Conservation (phyloP, 2,329 filamentous ascomycete genomes). For the Trichoderma semiorbis region DNA sequence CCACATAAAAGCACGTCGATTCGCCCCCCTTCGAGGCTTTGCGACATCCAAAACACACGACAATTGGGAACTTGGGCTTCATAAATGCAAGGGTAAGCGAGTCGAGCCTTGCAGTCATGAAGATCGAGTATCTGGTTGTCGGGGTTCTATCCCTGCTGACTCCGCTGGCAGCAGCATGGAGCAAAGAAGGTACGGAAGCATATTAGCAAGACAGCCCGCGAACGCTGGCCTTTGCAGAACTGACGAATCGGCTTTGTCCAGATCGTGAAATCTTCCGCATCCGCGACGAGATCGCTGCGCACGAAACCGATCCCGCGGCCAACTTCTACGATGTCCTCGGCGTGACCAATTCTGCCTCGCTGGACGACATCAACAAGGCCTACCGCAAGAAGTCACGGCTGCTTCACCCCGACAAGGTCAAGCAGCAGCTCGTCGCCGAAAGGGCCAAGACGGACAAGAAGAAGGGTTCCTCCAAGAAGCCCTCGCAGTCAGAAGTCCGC, state of each 20-base stretch:
- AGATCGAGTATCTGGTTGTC: constrained; percentile 61
- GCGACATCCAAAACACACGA: constrained; percentile 5
- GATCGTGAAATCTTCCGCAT: constrained; percentile 98
- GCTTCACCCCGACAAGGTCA: constrained; percentile 94
- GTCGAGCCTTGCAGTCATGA: constrained; percentile 59
- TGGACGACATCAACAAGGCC: constrained; percentile 89
- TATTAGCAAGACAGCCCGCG: background rate
- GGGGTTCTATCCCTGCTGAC: constrained; percentile 66
- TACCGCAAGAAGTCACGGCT: constrained; percentile 83
- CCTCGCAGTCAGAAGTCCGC: constrained; percentile 70
- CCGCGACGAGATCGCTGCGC: constrained; percentile 77
- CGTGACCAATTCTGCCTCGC: constrained; percentile 66
- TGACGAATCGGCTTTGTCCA: constrained; percentile 34
- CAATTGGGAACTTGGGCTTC: background rate
- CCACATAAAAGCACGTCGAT: constrained; percentile 15
- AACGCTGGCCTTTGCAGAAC: background rate
- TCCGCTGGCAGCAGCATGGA: constrained; percentile 71
- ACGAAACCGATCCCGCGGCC: constrained; percentile 70
- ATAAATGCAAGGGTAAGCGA: constrained; percentile 6
- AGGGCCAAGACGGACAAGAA: constrained; percentile 54
- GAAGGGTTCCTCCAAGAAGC: constrained; percentile 60
- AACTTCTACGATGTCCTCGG: constrained; percentile 96
- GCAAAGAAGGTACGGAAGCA: constrained; percentile 68
- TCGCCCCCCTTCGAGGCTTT: background rate
- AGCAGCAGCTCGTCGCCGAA: constrained; percentile 73